Conservation (phyloP, 306 rosid genomes). For the Medicago truncatula region DNA sequence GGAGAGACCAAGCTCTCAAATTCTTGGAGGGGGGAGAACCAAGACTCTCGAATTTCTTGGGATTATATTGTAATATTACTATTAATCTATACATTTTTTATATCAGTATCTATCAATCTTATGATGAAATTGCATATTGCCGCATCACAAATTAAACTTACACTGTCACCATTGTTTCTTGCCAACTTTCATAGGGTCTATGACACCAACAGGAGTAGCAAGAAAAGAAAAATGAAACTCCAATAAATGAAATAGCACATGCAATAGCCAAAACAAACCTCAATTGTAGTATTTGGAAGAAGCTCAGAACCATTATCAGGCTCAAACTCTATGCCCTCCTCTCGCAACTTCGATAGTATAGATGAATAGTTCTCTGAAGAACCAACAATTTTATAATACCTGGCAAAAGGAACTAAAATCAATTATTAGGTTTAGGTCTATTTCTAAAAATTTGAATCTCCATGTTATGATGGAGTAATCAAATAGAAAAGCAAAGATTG, state of each 20-base stretch:
- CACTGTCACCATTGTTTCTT: not conserved
- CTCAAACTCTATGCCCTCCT: constrained; percentile 78
- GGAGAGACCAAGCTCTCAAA: no score
- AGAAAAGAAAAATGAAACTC: constrained; percentile 38
- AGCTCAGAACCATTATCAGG: constrained; percentile 92
- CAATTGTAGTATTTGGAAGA: constrained; percentile 71
- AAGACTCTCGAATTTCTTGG: no score
- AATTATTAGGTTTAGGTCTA: constrained; percentile 29
- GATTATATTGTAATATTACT: no score
- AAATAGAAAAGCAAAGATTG: constrained; percentile 29
- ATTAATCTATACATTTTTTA: no score
- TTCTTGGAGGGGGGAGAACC: no score
- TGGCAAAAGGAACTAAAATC: constrained; percentile 49
- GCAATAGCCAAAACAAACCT: constrained; percentile 58
- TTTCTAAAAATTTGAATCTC: constrained; percentile 24
- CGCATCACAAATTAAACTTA: constrained; percentile 4
- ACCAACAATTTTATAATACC: constrained; percentile 84
- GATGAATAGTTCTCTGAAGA: constrained; percentile 78
- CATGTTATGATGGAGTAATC: constrained; percentile 28
- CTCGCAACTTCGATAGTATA: constrained; percentile 72
- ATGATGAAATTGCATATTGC: constrained; percentile 24
- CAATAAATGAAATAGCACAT: constrained; percentile 19
- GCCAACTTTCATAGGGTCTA: constrained; percentile 11
- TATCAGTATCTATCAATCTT: no score
- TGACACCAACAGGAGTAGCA: constrained; percentile 34